These are phyloP conservation scores for Ensete glaucum DNA, from an alignment of 176 grass and related monocot genomes.

Conservation along the genomic window DNA sequence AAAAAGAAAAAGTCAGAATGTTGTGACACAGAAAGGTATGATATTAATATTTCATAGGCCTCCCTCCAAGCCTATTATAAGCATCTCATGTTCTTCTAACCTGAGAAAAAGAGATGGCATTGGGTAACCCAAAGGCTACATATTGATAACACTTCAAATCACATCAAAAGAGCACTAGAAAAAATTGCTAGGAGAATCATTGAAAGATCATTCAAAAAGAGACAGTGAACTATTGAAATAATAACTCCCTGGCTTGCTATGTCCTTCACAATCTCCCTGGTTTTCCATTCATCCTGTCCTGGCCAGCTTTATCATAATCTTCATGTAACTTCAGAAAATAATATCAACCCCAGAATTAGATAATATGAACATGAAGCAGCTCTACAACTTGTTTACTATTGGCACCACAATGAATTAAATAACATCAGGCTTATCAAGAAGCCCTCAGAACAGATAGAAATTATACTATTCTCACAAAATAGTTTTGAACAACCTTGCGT, in stretches of 20 bases:
- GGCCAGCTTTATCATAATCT: conserved; percentile 57
- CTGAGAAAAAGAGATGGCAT: conserved; percentile 30
- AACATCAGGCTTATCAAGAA: background rate
- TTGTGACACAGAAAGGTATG: background rate
- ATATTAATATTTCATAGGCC: conserved; percentile 13
- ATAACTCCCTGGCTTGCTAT: conserved; percentile 28
- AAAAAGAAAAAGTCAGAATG: too few species aligned
- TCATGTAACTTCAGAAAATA: conserved; percentile 48
- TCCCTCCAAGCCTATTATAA: conserved; percentile 69
- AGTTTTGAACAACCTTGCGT: conserved; percentile 37
- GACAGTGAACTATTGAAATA: too few species aligned
- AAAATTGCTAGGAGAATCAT: too few species aligned
- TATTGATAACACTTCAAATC: too few species aligned
- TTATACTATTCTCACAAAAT: background rate
- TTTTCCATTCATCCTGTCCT: conserved; percentile 88
- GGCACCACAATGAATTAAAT: background rate
- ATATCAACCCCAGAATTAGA: background rate
- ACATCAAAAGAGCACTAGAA: too few species aligned
- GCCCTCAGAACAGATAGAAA: background rate
- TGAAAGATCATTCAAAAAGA: too few species aligned
- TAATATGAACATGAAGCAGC: background rate
- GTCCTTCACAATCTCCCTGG: conserved; percentile 80
- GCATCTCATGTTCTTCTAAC: conserved; percentile 88
- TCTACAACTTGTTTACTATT: background rate
- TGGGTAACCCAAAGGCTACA: too few species aligned